phyloP scores from a whole-genome alignment of 805 yeast species.

The Kurtzmaniella fragi region DNA sequence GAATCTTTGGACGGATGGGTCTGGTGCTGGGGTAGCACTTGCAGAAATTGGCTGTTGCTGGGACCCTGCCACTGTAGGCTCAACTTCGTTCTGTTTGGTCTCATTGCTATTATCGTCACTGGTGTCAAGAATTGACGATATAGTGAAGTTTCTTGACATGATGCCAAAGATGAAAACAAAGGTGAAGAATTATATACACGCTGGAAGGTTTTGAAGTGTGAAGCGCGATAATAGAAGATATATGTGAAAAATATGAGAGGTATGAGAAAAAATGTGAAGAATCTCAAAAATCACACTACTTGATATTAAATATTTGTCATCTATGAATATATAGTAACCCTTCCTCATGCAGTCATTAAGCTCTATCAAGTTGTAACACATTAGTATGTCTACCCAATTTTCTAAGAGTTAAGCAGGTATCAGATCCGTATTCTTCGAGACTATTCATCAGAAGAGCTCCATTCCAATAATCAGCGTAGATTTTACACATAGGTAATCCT shows the following conservation, averaged over 20 bases:
- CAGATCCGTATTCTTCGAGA: slow-evolving; percentile 88
- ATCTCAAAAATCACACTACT: no score
- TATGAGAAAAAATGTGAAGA: no score
- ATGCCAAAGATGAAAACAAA: no score
- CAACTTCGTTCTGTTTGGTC: background rate
- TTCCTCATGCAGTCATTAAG: slow-evolving; percentile 25
- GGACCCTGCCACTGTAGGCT: background rate
- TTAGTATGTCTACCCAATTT: slow-evolving; percentile 69
- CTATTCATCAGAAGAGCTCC: slow-evolving; percentile 81
- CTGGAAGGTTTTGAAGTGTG: no score
- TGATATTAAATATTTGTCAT: no score
- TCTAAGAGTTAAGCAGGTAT: slow-evolving; percentile 73
- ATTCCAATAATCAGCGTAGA: slow-evolving; percentile 95
- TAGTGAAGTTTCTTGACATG: slow-evolving; percentile 3
- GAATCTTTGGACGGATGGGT: no score
- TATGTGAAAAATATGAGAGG: no score
- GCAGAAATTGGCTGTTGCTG: background rate
- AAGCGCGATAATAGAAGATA: no score
- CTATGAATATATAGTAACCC: no score
- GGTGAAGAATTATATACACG: no score
- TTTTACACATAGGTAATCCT: slow-evolving; percentile 88
- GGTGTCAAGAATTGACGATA: slow-evolving; percentile 5
- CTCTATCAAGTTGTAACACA: slow-evolving; percentile 66
- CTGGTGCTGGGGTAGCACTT: background rate
- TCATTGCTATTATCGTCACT: slow-evolving; percentile 3